A percentile compares a stretch with the other conserved stretches of the same genome.
These are phyloP conservation scores for Boechera retrofracta DNA, from an alignment of 345 rosid species.

Conservation along the genomic window DNA sequence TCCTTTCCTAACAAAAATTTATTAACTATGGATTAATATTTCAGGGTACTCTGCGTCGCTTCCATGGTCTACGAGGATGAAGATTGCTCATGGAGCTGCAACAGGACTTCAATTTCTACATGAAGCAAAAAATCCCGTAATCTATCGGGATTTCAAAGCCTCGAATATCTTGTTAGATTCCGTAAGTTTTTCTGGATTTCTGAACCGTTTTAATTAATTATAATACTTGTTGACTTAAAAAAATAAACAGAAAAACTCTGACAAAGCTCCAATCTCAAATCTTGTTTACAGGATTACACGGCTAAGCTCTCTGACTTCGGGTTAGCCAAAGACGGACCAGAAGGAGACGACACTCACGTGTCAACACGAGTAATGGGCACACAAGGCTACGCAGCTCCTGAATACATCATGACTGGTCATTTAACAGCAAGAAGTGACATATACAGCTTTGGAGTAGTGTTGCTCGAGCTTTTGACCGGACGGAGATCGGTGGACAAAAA, in stretches of 20 bases:
- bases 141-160: conserved; percentile 88
- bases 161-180: conserved; percentile 88
- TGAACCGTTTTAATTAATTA: not conserved
- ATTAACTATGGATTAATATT: too few relatives aligned
- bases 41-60: conserved; percentile 79
- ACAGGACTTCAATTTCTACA: conserved; percentile 91
- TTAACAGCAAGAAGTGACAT: conserved; percentile 74
- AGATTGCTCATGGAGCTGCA: conserved; percentile 94
- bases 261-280: conserved; percentile 1
- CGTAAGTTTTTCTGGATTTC: conserved; percentile 46
- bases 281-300: conserved; percentile 63
- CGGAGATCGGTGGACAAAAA: conserved; percentile 65
- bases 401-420: conserved; percentile 92
- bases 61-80: conserved; percentile 90
- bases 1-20: too few relatives aligned
- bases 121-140: conserved; percentile 86
- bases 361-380: conserved; percentile 96
- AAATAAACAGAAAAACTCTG: not conserved
- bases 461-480: conserved; percentile 69
- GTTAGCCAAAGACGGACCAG: conserved; percentile 91
- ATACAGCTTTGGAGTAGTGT: conserved; percentile 73
- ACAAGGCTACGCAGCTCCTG: conserved; percentile 96
- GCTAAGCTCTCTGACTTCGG: conserved; percentile 92
- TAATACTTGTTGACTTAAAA: not conserved
- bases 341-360: conserved; percentile 93